These are phyloP conservation scores for Mariannaea elegans DNA, from an alignment of 2,329 filamentous ascomycete species.

Conservation along the genomic window DNA sequence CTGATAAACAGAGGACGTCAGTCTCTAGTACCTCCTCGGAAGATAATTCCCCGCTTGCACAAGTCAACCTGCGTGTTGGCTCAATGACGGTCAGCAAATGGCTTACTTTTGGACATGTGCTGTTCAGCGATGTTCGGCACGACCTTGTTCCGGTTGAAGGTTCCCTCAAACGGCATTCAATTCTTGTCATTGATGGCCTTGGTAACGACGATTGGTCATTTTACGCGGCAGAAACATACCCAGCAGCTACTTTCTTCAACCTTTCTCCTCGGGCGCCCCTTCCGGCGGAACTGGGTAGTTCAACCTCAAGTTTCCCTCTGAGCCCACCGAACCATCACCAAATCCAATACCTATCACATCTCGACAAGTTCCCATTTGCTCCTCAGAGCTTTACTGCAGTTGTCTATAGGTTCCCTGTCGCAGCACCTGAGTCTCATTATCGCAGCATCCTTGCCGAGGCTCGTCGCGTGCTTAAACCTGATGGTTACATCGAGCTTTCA, in stretches of 20 bases:
- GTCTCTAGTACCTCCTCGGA: constrained; percentile 59
- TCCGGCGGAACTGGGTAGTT: constrained; percentile 53
- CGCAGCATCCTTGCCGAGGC: constrained; percentile 77
- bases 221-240: constrained; percentile 83
- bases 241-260: constrained; percentile 79
- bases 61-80: constrained; percentile 80
- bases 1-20: constrained; percentile 50
- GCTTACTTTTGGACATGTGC: constrained; percentile 84
- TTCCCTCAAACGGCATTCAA: constrained; percentile 60
- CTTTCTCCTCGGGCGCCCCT: constrained; percentile 67
- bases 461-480: constrained; percentile 79
- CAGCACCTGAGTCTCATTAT: constrained; percentile 73
- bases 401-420: constrained; percentile 79
- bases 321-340: constrained; percentile 78
- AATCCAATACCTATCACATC: constrained; percentile 71
- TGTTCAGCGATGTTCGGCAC: constrained; percentile 82
- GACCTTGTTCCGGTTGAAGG: constrained; percentile 63
- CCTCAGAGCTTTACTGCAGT: constrained; percentile 79
- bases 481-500: constrained; percentile 81
- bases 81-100: constrained; percentile 89
- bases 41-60: constrained; percentile 70
- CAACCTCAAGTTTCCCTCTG: constrained; percentile 58
- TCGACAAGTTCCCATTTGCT: constrained; percentile 77
- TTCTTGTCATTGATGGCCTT: constrained; percentile 83
- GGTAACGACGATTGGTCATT: constrained; percentile 92